Conservation (phyloP, 345 rosid species). For the Populus euphratica region DNA sequence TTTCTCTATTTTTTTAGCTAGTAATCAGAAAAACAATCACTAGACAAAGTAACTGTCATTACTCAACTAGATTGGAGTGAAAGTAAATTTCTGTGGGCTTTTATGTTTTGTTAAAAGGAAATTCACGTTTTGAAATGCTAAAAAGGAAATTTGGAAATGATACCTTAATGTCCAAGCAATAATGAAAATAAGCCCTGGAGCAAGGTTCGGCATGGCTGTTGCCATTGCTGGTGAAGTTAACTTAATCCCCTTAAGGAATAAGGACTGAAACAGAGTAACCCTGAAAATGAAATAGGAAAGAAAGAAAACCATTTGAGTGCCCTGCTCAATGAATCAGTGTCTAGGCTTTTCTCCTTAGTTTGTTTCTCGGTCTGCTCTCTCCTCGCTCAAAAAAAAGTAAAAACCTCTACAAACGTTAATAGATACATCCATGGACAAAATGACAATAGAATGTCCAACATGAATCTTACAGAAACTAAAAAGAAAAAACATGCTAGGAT, state of each 20-base stretch:
- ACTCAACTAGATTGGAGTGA: background rate
- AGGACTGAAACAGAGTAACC: conserved; percentile 69
- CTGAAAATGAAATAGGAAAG: conserved; percentile 35
- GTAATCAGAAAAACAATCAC: background rate
- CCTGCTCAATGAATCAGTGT: background rate
- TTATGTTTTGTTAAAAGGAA: background rate
- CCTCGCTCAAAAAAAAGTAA: background rate
- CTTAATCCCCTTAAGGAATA: conserved; percentile 70
- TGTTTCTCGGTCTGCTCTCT: background rate
- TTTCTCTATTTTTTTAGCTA: background rate
- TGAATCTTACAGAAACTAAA: too few relatives aligned
- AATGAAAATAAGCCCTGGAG: conserved; percentile 78
- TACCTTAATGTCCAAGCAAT: conserved; percentile 85
- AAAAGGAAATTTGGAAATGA: background rate
- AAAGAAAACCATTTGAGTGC: background rate
- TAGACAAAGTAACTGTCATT: background rate
- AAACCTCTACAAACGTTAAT: background rate
- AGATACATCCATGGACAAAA: background rate
- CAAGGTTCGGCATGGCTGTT: conserved; percentile 95
- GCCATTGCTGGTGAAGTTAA: conserved; percentile 89
- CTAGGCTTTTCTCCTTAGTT: background rate
- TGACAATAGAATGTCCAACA: background rate
- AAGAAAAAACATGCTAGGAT: background rate
- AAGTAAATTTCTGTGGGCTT: background rate
- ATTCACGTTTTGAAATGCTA: background rate